Percentiles rank a stretch among this genome's conserved stretches.
These are phyloP conservation scores for Backusella sp. DNA, from an alignment of 192 early-diverging fungal species.

Conservation along the genomic window DNA sequence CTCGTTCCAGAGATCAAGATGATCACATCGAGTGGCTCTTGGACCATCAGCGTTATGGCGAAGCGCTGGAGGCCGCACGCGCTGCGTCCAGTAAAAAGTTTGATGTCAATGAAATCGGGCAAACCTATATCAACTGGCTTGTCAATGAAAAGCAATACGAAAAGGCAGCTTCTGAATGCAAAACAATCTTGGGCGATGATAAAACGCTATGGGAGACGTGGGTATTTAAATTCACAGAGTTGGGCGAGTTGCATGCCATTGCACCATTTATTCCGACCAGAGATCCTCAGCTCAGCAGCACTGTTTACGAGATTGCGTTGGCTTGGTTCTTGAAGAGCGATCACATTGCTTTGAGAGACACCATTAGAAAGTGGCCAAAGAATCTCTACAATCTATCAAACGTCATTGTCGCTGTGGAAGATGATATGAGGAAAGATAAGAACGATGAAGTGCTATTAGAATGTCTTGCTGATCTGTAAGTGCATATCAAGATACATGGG, in stretches of 20 bases:
- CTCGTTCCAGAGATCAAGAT: conserved; percentile 80
- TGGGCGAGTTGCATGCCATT: conserved; percentile 71
- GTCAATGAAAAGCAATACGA: conserved; percentile 58
- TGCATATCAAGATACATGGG: neutral
- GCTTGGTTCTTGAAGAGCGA: conserved; percentile 67
- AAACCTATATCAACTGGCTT: conserved; percentile 77
- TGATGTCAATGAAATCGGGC: conserved; percentile 75
- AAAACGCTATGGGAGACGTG: conserved; percentile 85
- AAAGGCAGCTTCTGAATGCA: conserved; percentile 71
- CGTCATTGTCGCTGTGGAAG: conserved; percentile 78
- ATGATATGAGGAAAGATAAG: conserved; percentile 55
- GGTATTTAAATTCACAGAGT: conserved; percentile 87
- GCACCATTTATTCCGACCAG: conserved; percentile 74
- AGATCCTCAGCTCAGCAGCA: conserved; percentile 69
- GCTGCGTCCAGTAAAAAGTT: conserved; percentile 51
- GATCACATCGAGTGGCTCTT: conserved; percentile 95
- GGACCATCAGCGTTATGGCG: conserved; percentile 75
- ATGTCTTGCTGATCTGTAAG: conserved; percentile 74
- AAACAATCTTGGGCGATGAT: conserved; percentile 71
- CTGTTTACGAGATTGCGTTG: conserved; percentile 89
- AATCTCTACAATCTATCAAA: conserved; percentile 70
- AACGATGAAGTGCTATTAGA: conserved; percentile 64
- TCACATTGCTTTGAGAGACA: conserved; percentile 47
- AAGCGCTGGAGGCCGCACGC: conserved; percentile 70
- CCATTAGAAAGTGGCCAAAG: conserved; percentile 79